phyloP scores from a whole-genome alignment of 805 yeast species.

The Candida michaelii region DNA sequence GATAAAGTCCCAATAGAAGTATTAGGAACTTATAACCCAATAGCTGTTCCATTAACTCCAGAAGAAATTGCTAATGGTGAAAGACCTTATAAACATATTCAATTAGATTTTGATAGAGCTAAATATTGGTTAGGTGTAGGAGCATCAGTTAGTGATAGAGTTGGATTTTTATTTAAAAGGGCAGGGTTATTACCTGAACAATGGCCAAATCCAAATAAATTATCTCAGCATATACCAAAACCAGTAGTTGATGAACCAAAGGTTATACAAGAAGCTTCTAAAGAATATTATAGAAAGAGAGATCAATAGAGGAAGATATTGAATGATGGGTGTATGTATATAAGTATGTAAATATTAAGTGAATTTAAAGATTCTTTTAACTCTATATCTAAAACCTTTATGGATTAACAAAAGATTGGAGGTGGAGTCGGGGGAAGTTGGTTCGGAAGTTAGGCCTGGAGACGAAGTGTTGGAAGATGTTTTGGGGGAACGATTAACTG shows the following conservation, averaged over 20 bases:
- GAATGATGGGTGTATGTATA: conserved; percentile 3
- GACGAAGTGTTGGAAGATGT: too few relatives aligned
- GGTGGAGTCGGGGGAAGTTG: background rate
- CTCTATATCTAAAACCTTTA: conserved; percentile 7
- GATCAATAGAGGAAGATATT: too few relatives aligned
- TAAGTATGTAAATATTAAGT: conserved; percentile 1
- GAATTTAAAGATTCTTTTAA: conserved; percentile 5
- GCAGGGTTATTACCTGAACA: conserved; percentile 66
- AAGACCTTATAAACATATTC: conserved; percentile 71
- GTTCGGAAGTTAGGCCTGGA: too few relatives aligned
- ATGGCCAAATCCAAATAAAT: conserved; percentile 55
- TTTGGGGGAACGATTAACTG: too few relatives aligned
- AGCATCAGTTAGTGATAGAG: conserved; percentile 88
- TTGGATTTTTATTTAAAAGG: conserved; percentile 70
- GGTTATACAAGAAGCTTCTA: conserved; percentile 32
- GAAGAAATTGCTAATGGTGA: conserved; percentile 57
- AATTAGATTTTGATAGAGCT: conserved; percentile 82
- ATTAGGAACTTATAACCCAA: conserved; percentile 88
- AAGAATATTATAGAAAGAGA: conserved; percentile 34
- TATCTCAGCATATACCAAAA: conserved; percentile 31
- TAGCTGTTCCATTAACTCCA: conserved; percentile 66
- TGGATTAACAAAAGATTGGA: background rate
- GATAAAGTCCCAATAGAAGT: conserved; percentile 92
- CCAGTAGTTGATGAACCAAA: conserved; percentile 27
- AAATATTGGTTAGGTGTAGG: conserved; percentile 98